These are phyloP conservation scores for Microcos paniculata DNA, from an alignment of 345 rosid species.

Conservation along the genomic window DNA sequence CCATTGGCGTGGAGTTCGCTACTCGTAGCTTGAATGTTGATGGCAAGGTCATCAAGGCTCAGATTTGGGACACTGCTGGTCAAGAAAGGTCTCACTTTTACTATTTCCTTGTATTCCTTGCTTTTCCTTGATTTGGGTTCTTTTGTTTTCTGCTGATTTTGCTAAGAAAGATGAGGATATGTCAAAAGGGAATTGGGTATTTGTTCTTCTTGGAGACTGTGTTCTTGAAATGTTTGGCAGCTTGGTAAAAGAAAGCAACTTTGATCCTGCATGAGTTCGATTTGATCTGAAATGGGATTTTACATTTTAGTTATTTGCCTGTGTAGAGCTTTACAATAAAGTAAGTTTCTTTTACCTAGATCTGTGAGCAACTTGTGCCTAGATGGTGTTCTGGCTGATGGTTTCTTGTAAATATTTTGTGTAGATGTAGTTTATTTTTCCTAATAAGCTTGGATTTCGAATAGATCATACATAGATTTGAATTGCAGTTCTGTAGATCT, in stretches of 20 bases:
- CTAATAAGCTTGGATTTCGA: neutral
- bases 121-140: conserved; percentile 16
- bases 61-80: conserved; percentile 99
- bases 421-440: too few species aligned
- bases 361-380: too few species aligned
- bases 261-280: neutral
- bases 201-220: neutral
- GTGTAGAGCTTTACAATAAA: too few species aligned
- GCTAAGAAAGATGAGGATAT: neutral
- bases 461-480: neutral
- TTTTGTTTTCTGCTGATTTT: conserved; percentile 13
- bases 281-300: neutral
- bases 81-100: conserved; percentile 65
- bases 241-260: neutral
- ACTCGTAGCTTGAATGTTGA: conserved; percentile 90
- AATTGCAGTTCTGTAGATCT: neutral
- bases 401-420: too few species aligned
- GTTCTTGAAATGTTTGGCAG: neutral
- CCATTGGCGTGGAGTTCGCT: conserved; percentile 94
- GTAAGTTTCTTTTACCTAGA: too few species aligned
- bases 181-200: neutral
- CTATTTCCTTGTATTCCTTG: conserved; percentile 3
- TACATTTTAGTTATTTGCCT: neutral
- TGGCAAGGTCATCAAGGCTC: conserved; percentile 85
- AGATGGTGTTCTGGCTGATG: too few species aligned